Evolutionary conservation across 306 rosid species (phyloP).

Genomic region (Morella rubra): DNA sequence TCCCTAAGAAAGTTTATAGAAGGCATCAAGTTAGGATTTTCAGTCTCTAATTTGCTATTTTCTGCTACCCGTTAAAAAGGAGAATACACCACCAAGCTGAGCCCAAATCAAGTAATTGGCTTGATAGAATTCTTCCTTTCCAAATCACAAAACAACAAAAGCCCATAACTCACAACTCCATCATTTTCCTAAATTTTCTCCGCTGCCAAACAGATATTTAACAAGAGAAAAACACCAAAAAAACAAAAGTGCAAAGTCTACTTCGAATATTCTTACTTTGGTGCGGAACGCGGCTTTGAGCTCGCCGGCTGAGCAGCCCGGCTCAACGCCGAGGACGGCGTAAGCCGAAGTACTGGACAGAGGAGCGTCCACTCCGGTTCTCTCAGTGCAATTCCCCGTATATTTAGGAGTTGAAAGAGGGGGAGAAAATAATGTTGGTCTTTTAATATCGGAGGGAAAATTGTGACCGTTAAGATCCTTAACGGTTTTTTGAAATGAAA

Average conservation of each 20-base stretch:
- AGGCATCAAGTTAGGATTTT: too few relatives aligned
- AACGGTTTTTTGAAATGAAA: slow-evolving; percentile 40
- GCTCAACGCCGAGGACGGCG: slow-evolving; percentile 62
- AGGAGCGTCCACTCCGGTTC: slow-evolving; percentile 37
- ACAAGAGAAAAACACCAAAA: neutral
- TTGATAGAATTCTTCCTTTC: neutral
- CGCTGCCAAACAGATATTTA: neutral
- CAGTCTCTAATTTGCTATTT: neutral
- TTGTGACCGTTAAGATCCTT: neutral
- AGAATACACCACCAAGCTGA: neutral
- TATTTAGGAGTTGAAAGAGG: slow-evolving; percentile 7
- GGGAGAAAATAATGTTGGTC: slow-evolving; percentile 7
- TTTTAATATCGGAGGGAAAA: slow-evolving; percentile 27
- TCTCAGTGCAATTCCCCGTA: slow-evolving; percentile 36
- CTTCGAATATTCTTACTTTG: slow-evolving; percentile 41
- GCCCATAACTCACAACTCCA: neutral
- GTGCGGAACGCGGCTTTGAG: slow-evolving; percentile 88
- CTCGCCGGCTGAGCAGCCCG: slow-evolving; percentile 55
- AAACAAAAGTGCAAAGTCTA: neutral
- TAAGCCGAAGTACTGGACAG: slow-evolving; percentile 55
- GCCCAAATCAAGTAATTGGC: neutral
- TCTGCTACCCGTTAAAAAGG: neutral
- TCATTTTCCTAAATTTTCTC: neutral
- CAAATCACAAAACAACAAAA: neutral
- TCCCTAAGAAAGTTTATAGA: neutral